phyloP scores from a whole-genome alignment of 2,329 filamentous ascomycete genomes.

The Meredithiella fracta region DNA sequence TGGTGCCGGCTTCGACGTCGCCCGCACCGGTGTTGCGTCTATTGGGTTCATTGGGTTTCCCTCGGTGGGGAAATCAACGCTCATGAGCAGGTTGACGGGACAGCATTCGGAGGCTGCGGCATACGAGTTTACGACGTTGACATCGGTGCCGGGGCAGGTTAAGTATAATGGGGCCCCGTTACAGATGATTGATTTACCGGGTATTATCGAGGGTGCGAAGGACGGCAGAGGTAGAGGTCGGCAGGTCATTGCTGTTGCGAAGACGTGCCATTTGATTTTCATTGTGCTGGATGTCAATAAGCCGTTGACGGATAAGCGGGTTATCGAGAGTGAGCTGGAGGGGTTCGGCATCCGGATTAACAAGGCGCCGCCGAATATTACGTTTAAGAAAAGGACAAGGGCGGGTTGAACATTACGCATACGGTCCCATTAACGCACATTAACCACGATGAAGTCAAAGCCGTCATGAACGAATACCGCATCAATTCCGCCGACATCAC shows the following conservation, averaged over 20 bases:
- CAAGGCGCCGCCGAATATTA: slow-evolving; percentile 91
- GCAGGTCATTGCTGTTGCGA: slow-evolving; percentile 96
- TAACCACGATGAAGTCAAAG: slow-evolving; percentile 89
- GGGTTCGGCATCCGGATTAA: slow-evolving; percentile 97
- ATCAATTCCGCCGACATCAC: slow-evolving; percentile 95
- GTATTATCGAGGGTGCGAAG: slow-evolving; percentile 97
- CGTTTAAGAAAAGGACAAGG: slow-evolving; percentile 99
- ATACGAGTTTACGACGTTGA: slow-evolving; percentile 97
- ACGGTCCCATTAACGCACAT: slow-evolving; percentile 87
- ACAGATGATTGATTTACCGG: slow-evolving; percentile 94
- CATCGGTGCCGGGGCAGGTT: slow-evolving; percentile 91
- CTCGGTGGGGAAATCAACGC: slow-evolving; percentile 92
- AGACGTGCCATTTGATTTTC: slow-evolving; percentile 97
- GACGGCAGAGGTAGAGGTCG: slow-evolving; percentile 94
- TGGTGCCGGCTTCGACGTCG: slow-evolving; percentile 87
- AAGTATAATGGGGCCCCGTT: slow-evolving; percentile 93
- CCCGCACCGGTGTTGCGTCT: slow-evolving; percentile 90
- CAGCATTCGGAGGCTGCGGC: slow-evolving; percentile 95
- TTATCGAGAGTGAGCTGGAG: slow-evolving; percentile 90
- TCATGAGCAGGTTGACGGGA: slow-evolving; percentile 88
- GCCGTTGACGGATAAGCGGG: slow-evolving; percentile 84
- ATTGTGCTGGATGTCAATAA: slow-evolving; percentile 98
- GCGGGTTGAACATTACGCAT: slow-evolving; percentile 88
- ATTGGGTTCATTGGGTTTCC: slow-evolving; percentile 97
- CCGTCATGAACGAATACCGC: slow-evolving; percentile 91